Evolutionary conservation across 768 basidiomycete species (phyloP).

Genomic region (Psilocybe tampanensis): DNA sequence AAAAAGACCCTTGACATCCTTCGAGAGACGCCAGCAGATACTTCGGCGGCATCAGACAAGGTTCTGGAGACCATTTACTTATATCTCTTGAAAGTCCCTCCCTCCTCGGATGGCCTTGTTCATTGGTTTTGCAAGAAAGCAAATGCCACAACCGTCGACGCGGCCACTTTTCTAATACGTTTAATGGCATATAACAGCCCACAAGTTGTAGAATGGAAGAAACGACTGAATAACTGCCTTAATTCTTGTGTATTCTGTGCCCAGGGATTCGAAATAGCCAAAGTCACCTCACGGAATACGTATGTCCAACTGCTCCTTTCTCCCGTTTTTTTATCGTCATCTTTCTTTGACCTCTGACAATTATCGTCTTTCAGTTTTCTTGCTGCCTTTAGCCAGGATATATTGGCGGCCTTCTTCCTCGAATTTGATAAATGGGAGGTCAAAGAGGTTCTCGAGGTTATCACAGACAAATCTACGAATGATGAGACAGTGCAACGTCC

Average conservation of each 20-base stretch:
- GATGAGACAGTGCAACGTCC: conserved; percentile 31
- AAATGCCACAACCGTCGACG: conserved; percentile 54
- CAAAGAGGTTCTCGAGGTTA: conserved; percentile 47
- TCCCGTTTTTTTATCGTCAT: background rate
- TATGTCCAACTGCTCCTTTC: conserved; percentile 44
- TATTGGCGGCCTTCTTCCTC: conserved; percentile 59
- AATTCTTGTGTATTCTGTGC: conserved; percentile 72
- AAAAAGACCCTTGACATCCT: conserved; percentile 53
- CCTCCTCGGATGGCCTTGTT: conserved; percentile 38
- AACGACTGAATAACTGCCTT: conserved; percentile 55
- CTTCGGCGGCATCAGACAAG: conserved; percentile 46
- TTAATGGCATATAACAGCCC: conserved; percentile 75
- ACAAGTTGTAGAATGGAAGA: conserved; percentile 66
- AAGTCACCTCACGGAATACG: conserved; percentile 68
- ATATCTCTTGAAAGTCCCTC: conserved; percentile 52
- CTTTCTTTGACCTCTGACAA: conserved; percentile 18
- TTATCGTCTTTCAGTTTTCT: conserved; percentile 60
- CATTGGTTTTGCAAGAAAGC: conserved; percentile 87
- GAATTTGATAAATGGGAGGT: conserved; percentile 72
- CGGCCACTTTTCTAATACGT: conserved; percentile 81
- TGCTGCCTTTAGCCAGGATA: conserved; percentile 56
- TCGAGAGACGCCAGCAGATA: conserved; percentile 60
- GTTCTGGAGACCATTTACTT: conserved; percentile 52
- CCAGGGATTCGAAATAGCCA: conserved; percentile 62
- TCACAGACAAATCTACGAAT: conserved; percentile 33